Evolutionary conservation across 1,284 basidiomycete genomes (phyloP).

Genomic region (Melanopsichium pennsylvanicum): DNA sequence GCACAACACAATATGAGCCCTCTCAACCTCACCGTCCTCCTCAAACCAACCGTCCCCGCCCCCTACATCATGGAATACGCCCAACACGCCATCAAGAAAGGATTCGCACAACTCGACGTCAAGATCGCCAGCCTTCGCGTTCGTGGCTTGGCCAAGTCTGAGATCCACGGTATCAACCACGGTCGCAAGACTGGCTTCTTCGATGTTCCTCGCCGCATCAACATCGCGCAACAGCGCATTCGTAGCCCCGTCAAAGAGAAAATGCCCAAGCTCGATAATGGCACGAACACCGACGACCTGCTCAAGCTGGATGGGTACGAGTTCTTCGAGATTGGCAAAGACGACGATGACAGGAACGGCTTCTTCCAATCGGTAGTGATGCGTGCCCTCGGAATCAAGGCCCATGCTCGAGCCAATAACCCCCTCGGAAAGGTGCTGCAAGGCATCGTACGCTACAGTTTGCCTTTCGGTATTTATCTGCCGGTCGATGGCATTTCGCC

Average conservation of each 20-base stretch:
- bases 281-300: constrained; percentile 43
- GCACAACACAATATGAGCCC: constrained; percentile 51
- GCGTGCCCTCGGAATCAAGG: constrained; percentile 56
- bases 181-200: constrained; percentile 43
- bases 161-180: constrained; percentile 38
- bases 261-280: constrained; percentile 43
- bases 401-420: constrained; percentile 52
- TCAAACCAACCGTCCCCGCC: constrained; percentile 54
- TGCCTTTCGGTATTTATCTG: constrained; percentile 58
- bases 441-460: constrained; percentile 53
- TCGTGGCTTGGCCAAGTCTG: constrained; percentile 47
- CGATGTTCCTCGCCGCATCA: constrained; percentile 48
- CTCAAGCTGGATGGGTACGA: constrained; percentile 57
- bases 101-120: constrained; percentile 52
- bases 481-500: constrained; percentile 34
- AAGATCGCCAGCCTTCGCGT: constrained; percentile 50
- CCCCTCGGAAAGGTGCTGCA: constrained; percentile 54
- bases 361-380: constrained; percentile 13
- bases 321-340: constrained; percentile 57
- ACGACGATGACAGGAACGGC: constrained; percentile 5
- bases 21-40: constrained; percentile 53
- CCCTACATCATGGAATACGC: constrained; percentile 52
- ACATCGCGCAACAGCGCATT: constrained; percentile 42
- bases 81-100: constrained; percentile 42
- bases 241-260: constrained; percentile 45